Evolutionary conservation across 2,329 filamentous ascomycete genomes (phyloP).

Genomic region (Clarireedia sp.): DNA sequence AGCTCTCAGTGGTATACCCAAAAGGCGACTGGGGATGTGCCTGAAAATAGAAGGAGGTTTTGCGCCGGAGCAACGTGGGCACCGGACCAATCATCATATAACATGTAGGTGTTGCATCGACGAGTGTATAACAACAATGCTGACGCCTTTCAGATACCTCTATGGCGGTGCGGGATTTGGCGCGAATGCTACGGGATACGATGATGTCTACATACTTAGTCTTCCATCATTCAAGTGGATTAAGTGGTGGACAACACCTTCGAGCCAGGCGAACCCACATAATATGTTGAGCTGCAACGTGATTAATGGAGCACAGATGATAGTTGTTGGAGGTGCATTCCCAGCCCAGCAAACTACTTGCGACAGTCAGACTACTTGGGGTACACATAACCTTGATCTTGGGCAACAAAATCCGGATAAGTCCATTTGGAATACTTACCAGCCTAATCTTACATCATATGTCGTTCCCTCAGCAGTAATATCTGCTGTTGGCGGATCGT

Average conservation of each 20-base stretch:
- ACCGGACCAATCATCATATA: constrained; percentile 52
- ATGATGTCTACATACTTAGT: constrained; percentile 55
- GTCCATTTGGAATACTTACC: constrained; percentile 44
- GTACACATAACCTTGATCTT: constrained; percentile 48
- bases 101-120: constrained; percentile 42
- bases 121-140: not conserved
- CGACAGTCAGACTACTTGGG: constrained; percentile 45
- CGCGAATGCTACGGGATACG: constrained; percentile 42
- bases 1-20: constrained; percentile 54
- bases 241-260: constrained; percentile 37
- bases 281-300: constrained; percentile 49
- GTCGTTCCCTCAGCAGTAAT: constrained; percentile 45
- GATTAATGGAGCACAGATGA: constrained; percentile 49
- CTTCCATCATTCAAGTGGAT: constrained; percentile 59
- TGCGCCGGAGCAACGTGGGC: constrained; percentile 55
- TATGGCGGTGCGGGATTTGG: constrained; percentile 50
- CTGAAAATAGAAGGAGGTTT: constrained; percentile 46
- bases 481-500: constrained; percentile 41
- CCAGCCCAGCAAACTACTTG: constrained; percentile 39
- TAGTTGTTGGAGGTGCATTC: constrained; percentile 55
- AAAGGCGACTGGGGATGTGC: constrained; percentile 44
- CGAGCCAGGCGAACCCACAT: constrained; percentile 35
- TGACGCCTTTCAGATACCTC: constrained; percentile 40
- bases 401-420: constrained; percentile 40
- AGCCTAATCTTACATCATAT: constrained; percentile 43